phyloP scores from a whole-genome alignment of 768 basidiomycete species.

The Ramaria rubella region DNA sequence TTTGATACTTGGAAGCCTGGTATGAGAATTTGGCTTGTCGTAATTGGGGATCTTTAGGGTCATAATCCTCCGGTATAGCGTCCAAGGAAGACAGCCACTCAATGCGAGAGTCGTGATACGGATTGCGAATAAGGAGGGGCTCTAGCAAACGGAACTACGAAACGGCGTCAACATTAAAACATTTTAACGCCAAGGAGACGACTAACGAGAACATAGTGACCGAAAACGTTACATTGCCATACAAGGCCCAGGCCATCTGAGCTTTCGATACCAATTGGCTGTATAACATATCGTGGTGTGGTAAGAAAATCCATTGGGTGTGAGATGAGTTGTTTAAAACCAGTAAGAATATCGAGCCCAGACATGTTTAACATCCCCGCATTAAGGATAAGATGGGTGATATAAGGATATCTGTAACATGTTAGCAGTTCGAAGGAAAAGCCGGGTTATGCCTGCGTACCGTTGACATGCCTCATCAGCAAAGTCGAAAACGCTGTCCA shows the following conservation, averaged over 20 bases:
- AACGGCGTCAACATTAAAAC: constrained; percentile 7
- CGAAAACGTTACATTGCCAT: constrained; percentile 83
- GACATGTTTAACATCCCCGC: constrained; percentile 63
- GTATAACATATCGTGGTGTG: constrained; percentile 48
- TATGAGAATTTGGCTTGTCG: constrained; percentile 56
- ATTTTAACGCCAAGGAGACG: background rate
- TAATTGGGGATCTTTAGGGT: constrained; percentile 68
- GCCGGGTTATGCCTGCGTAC: constrained; percentile 35
- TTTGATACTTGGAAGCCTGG: constrained; percentile 68
- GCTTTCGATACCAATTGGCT: constrained; percentile 52
- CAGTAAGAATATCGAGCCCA: constrained; percentile 43
- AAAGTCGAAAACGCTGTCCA: constrained; percentile 58
- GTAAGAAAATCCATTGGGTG: constrained; percentile 44
- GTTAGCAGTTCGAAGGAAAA: background rate
- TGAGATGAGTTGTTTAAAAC: constrained; percentile 41
- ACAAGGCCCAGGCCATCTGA: constrained; percentile 69
- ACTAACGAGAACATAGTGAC: constrained; percentile 72
- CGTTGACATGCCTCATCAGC: constrained; percentile 43
- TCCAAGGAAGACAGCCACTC: constrained; percentile 78
- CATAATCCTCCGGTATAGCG: constrained; percentile 46
- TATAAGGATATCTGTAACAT: constrained; percentile 58
- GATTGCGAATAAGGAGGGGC: constrained; percentile 35
- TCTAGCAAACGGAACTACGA: constrained; percentile 52
- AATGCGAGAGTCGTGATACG: constrained; percentile 46
- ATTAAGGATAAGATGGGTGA: constrained; percentile 77